A percentile compares a stretch with the other conserved stretches of the same genome.
These are phyloP conservation scores for Elaeis oleifera DNA, from an alignment of 202 grass and related monocot species.

Conservation along the genomic window DNA sequence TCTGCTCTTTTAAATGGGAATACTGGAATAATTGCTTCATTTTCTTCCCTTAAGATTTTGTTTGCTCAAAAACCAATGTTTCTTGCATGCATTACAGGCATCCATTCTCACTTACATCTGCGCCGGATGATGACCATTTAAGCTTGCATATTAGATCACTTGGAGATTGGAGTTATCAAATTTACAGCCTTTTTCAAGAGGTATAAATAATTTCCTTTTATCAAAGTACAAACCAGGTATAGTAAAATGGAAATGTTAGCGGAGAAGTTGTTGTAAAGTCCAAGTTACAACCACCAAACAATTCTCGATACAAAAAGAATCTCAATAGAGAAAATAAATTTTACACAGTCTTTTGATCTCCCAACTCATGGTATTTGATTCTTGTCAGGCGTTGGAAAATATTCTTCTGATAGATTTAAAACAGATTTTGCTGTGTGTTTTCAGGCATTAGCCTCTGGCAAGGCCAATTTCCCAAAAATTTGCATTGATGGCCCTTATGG, in stretches of 20 bases:
- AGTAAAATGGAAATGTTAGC: no score
- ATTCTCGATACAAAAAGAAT: no score
- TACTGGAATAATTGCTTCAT: conserved; percentile 6
- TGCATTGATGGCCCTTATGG: conserved; percentile 62
- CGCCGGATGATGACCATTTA: conserved; percentile 56
- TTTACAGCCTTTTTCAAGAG: conserved; percentile 49
- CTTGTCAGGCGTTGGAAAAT: no score
- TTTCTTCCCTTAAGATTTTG: background rate
- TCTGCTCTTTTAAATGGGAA: conserved; percentile 1
- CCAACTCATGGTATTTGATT: no score
- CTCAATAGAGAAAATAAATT: no score
- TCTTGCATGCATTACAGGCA: conserved; percentile 36
- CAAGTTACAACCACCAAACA: no score
- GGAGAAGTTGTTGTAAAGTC: no score
- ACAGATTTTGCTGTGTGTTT: conserved; percentile 1
- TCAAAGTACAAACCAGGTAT: no score
- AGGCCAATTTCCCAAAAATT: conserved; percentile 37
- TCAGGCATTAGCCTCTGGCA: conserved; percentile 36
- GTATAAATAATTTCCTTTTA: conserved; percentile 6
- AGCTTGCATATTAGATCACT: conserved; percentile 65
- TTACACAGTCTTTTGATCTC: no score
- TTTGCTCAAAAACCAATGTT: background rate
- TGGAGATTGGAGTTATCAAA: conserved; percentile 66
- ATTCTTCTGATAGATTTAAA: background rate
- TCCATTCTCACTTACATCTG: conserved; percentile 64